phyloP scores from a whole-genome alignment of 108 stramenopile genomes.

The Epipyxis sp. region DNA sequence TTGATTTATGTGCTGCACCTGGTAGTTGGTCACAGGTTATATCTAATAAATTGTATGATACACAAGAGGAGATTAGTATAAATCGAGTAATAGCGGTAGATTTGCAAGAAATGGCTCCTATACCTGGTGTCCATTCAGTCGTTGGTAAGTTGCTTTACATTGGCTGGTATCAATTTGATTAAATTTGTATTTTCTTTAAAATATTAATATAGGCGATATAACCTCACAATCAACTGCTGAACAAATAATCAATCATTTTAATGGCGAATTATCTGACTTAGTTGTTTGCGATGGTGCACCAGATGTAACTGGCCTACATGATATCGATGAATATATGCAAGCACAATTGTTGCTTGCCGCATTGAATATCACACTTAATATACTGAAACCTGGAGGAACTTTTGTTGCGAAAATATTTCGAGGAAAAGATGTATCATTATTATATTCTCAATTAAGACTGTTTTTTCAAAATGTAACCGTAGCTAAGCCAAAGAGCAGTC shows the following conservation, averaged over 20 bases:
- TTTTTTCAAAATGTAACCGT: constrained; percentile 72
- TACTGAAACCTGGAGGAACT: constrained; percentile 73
- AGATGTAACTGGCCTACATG: constrained; percentile 90
- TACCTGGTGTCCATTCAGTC: constrained; percentile 68
- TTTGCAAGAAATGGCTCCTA: constrained; percentile 83
- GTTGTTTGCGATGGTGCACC: constrained; percentile 99
- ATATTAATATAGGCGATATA: no score
- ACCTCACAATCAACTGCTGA: constrained; percentile 23
- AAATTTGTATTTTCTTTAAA: neutral
- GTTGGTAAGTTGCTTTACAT: no score
- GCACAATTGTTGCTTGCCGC: constrained; percentile 84
- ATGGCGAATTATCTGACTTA: constrained; percentile 76
- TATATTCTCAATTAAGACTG: constrained; percentile 81
- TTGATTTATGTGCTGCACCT: constrained; percentile 97
- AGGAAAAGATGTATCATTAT: constrained; percentile 76
- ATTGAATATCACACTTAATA: constrained; percentile 81
- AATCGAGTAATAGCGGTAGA: constrained; percentile 17
- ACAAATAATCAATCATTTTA: constrained; percentile 9
- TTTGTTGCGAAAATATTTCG: constrained; percentile 99
- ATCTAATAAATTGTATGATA: constrained; percentile 54
- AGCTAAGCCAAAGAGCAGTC: constrained; percentile 70
- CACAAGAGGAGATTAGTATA: neutral
- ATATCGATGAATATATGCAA: constrained; percentile 91
- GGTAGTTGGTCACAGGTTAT: constrained; percentile 96
- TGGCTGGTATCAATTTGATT: no score